Evolutionary conservation across 495 filamentous ascomycete genomes (phyloP).

Genomic region (Aspergillus wentii): DNA sequence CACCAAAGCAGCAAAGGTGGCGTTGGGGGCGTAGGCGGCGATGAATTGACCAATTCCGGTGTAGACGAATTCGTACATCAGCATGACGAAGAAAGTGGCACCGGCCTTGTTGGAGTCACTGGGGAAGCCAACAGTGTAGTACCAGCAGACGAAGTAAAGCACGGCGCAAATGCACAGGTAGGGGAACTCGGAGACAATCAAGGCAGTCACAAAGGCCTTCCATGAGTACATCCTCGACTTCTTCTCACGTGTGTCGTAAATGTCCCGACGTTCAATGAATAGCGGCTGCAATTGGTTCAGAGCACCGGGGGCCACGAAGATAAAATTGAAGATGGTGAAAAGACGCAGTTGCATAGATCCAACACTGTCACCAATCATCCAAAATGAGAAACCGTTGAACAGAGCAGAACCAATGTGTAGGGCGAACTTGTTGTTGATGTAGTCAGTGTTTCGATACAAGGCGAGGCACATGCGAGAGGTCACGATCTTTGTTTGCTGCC

Average conservation of each 20-base stretch:
- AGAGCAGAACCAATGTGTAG: slow-evolving; percentile 33
- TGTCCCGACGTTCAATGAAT: slow-evolving; percentile 48
- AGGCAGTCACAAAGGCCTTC: slow-evolving; percentile 46
- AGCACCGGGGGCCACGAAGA: slow-evolving; percentile 47
- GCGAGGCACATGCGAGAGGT: slow-evolving; percentile 53
- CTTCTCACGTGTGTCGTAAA: slow-evolving; percentile 50
- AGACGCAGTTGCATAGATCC: slow-evolving; percentile 27
- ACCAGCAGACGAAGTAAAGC: slow-evolving; percentile 48
- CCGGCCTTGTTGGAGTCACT: slow-evolving; percentile 42
- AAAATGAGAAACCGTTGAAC: slow-evolving; percentile 44
- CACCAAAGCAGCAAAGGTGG: slow-evolving; percentile 49
- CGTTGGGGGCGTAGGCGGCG: slow-evolving; percentile 54
- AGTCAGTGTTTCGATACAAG: slow-evolving; percentile 58
- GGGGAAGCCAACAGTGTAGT: slow-evolving; percentile 47
- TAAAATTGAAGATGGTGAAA: slow-evolving; percentile 49
- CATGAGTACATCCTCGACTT: slow-evolving; percentile 54
- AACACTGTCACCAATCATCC: slow-evolving; percentile 29
- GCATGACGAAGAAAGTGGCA: slow-evolving; percentile 51
- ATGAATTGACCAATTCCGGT: slow-evolving; percentile 59
- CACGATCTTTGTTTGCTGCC: slow-evolving; percentile 51
- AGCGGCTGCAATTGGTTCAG: slow-evolving; percentile 50
- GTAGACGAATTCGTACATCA: slow-evolving; percentile 52
- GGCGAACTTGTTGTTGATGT: slow-evolving; percentile 60
- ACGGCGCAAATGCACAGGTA: slow-evolving; percentile 49
- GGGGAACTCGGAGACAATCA: slow-evolving; percentile 51